A percentile compares a stretch with the other conserved stretches of the same genome.
Evolutionary conservation across 1,284 basidiomycete species (phyloP).

Genomic region (Exobasidium cylindrosporum): DNA sequence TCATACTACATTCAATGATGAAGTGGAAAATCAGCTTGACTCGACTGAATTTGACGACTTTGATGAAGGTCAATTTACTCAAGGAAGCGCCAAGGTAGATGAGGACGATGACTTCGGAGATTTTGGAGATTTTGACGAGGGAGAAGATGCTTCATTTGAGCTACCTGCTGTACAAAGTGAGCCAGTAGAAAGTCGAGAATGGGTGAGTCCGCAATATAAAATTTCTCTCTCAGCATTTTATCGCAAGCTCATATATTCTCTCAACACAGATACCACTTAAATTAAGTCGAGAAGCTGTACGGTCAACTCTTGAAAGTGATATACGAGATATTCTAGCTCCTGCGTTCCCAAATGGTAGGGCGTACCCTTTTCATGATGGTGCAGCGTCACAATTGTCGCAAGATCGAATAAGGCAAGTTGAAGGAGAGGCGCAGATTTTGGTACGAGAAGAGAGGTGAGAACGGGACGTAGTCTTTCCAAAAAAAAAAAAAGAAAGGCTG

Average conservation of each 20-base stretch:
- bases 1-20: not conserved
- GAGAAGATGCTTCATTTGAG: not conserved
- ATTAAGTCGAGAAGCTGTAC: not conserved
- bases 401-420: conserved; percentile 14
- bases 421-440: conserved; percentile 8
- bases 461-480: not conserved
- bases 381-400: conserved; percentile 11
- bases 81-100: not conserved
- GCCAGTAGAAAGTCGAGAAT: not conserved
- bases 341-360: conserved; percentile 5
- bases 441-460: conserved; percentile 11
- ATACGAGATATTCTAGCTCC: conserved; percentile 9
- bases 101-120: conserved; percentile 16
- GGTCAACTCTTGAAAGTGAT: conserved; percentile 7
- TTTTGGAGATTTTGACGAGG: conserved; percentile 15
- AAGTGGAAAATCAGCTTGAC: not conserved
- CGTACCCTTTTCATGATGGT: conserved; percentile 15
- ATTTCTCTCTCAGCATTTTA: too few species aligned
- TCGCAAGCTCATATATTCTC: too few species aligned
- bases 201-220: too few species aligned
- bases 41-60: not conserved
- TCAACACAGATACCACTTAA: not conserved
- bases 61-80: conserved; percentile 8
- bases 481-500: not conserved
- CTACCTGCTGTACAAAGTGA: not conserved